Base-by-base conservation (phyloP, 2,329 filamentous ascomycete genomes). In the Monosporascus sp. region DNA sequence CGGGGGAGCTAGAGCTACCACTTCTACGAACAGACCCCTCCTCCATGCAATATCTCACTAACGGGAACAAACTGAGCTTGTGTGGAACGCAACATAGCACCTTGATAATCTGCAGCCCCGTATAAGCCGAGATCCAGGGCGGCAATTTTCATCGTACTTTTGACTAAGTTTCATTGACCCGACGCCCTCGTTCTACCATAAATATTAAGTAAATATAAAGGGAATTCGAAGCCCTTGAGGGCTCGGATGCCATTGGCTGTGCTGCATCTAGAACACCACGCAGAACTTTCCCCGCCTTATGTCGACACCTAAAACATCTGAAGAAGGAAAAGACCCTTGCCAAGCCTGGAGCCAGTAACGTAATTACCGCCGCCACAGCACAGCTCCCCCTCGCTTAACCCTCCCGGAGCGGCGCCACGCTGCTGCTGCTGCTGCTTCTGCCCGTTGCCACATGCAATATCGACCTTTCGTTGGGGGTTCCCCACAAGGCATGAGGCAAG, bases 401-500 rank as follows among this genome's bases (percentile, higher is more conserved):
- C 5, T 18, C 37, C 37, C 4, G 9, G 27, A 31, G 9, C 27
- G 27, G 27, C 27, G 27, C 27, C 27, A 31, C 27, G 27, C 20
- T 50, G 45, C 20, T 45, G 38, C 22, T 18, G 7, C 36, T 24
- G 6, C 31, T 20, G 37, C 48, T n/a, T n/a, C n/a, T 41, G 42
- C 15, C 42, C 22, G 42, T 41, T 45, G 37, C 51, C 46, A 55
- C 47, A 47, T 54, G 24, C 51, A 48, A 24, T 37, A 49, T 49
- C 38, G 54, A 52, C 45, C 27, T 54, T 45, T 44, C 25, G 53
- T 51, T 53, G 50, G 50, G 48, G 18, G 1, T 57, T 60, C 65
- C 65, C 65, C 66, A 68, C 65, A 67, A 61, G 56, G 11, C 45
- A 54, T 67, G 61, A 60, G 65, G 66, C 64, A 68, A 69, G 64